Conservation (phyloP, 2,329 filamentous ascomycete genomes). For the Madurella fahalii region DNA sequence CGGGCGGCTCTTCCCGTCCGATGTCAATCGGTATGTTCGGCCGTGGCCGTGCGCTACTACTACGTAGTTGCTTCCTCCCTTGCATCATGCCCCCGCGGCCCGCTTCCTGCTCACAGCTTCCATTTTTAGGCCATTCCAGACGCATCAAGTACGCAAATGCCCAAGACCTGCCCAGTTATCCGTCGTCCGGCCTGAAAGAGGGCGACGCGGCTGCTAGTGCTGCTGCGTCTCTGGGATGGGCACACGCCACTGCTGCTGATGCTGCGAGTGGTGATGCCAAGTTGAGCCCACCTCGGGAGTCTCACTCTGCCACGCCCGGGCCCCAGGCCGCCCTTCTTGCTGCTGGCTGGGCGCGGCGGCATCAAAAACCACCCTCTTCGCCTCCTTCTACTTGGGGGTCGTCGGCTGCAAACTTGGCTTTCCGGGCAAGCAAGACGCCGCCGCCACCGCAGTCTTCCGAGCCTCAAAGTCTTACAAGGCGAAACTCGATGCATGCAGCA, state of each 20-base stretch:
- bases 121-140: conserved; percentile 32
- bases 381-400: conserved; percentile 48
- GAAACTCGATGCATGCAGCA: conserved; percentile 69
- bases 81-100: neutral
- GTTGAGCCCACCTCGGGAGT: conserved; percentile 54
- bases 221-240: conserved; percentile 70
- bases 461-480: conserved; percentile 48
- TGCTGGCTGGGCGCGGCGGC: conserved; percentile 34
- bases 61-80: neutral
- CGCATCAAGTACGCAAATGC: conserved; percentile 67
- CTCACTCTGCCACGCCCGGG: conserved; percentile 59
- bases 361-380: conserved; percentile 33
- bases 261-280: conserved; percentile 41
- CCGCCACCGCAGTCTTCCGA: conserved; percentile 22
- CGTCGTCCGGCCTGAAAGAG: conserved; percentile 57
- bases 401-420: conserved; percentile 60
- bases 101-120: conserved; percentile 20
- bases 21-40: neutral
- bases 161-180: conserved; percentile 70
- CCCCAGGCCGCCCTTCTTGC: conserved; percentile 73
- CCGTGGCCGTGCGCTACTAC: neutral
- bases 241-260: conserved; percentile 56
- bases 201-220: conserved; percentile 63
- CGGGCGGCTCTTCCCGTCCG: neutral
- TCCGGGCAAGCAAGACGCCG: conserved; percentile 30